These are phyloP conservation scores for Pichia insulana DNA, from an alignment of 805 yeast species.

Conservation along the genomic window DNA sequence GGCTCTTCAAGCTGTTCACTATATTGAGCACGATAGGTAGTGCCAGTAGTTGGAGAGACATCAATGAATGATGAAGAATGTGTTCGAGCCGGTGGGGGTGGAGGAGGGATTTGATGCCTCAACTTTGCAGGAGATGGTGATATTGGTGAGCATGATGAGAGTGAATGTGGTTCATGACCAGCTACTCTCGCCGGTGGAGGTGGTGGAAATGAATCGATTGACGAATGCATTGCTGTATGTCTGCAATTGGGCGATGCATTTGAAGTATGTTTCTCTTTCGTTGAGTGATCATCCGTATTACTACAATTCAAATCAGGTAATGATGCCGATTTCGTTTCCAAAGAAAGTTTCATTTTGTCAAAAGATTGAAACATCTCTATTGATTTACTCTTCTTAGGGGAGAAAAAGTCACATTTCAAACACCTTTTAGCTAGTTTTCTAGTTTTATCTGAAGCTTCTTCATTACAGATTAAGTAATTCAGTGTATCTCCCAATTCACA, in stretches of 20 bases:
- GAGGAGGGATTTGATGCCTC: background rate
- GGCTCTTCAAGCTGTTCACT: too few relatives aligned
- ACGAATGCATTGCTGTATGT: background rate
- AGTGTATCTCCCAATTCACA: conserved; percentile 45
- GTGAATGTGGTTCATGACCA: background rate
- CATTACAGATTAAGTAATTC: conserved; percentile 35
- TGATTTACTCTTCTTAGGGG: too few relatives aligned
- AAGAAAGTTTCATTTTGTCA: too few relatives aligned
- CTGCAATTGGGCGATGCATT: too few relatives aligned
- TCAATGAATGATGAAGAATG: background rate
- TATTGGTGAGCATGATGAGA: background rate
- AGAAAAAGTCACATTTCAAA: conserved; percentile 14
- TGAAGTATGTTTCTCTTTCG: too few relatives aligned
- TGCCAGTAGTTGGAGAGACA: background rate
- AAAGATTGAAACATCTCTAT: background rate
- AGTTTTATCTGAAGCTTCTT: conserved; percentile 31
- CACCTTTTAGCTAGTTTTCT: conserved; percentile 34
- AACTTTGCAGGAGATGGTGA: background rate
- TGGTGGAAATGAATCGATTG: background rate
- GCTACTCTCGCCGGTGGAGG: background rate
- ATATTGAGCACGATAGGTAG: background rate
- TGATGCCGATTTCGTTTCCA: too few relatives aligned
- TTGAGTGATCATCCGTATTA: too few relatives aligned
- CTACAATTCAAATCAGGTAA: too few relatives aligned
- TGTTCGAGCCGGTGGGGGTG: conserved; percentile 5